Evolutionary conservation across 1,139 yeast species (phyloP).

Genomic region (Meyerozyma sp.): DNA sequence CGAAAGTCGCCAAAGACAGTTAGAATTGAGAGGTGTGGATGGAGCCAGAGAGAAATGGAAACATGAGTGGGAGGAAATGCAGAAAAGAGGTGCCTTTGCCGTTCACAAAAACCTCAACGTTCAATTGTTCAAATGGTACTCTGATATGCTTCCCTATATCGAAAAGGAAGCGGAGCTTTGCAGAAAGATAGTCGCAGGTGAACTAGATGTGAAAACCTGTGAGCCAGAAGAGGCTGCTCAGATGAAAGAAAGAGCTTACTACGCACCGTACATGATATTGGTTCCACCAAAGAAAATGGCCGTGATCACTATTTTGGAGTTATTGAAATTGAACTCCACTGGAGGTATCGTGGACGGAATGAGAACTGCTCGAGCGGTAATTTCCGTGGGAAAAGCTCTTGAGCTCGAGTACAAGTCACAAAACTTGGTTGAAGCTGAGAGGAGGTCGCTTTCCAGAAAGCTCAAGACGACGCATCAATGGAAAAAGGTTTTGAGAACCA

Average conservation of each 20-base stretch:
- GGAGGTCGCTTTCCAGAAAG: constrained; percentile 37
- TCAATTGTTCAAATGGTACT: constrained; percentile 74
- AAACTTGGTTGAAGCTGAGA: constrained; percentile 53
- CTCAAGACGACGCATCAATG: constrained; percentile 32
- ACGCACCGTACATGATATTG: constrained; percentile 73
- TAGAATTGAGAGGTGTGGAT: constrained; percentile 76
- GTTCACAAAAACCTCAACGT: constrained; percentile 62
- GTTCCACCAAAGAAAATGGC: constrained; percentile 78
- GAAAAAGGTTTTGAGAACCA: constrained; percentile 33
- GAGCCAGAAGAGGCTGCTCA: constrained; percentile 26
- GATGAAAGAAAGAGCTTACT: constrained; percentile 50
- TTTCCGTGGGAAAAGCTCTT: constrained; percentile 77
- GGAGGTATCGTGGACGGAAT: constrained; percentile 81
- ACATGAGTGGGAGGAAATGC: constrained; percentile 69
- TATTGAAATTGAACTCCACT: constrained; percentile 67
- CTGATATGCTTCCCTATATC: constrained; percentile 63
- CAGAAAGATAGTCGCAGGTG: constrained; percentile 27
- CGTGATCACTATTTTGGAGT: constrained; percentile 77
- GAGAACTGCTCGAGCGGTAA: constrained; percentile 78
- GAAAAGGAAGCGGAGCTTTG: constrained; percentile 57
- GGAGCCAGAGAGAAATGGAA: constrained; percentile 90
- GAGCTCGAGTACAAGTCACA: constrained; percentile 81
- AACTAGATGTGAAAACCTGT: constrained; percentile 14
- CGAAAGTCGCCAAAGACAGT: constrained; percentile 63
- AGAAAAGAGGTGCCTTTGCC: constrained; percentile 55